Conservation (phyloP, 2,329 filamentous ascomycete species). For the Diaporthe destruens region DNA sequence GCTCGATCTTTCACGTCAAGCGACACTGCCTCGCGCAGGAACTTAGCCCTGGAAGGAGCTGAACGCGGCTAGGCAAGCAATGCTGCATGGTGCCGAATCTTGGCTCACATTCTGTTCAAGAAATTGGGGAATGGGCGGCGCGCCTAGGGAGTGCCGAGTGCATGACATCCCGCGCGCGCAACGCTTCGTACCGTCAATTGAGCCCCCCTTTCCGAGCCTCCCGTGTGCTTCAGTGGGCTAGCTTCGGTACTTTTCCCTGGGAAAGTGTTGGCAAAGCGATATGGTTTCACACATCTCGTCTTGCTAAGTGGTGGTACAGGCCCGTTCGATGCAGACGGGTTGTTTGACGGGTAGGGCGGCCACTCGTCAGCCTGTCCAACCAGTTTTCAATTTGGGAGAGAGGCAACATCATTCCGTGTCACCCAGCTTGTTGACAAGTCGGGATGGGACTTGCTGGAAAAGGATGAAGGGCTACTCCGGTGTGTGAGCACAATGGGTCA, state of each 20-base stretch:
- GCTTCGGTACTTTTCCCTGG: conserved; percentile 30
- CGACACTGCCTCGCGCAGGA: conserved; percentile 15
- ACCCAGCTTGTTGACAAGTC: neutral
- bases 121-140: neutral
- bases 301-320: conserved; percentile 10
- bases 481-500: conserved; percentile 12
- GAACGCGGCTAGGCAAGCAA: neutral
- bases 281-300: conserved; percentile 20
- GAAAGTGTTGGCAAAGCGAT: conserved; percentile 27
- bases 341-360: neutral
- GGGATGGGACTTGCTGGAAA: neutral
- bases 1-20: conserved; percentile 16
- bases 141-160: neutral
- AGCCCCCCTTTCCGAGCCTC: neutral
- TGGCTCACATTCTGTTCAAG: neutral
- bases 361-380: neutral
- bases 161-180: conserved; percentile 15
- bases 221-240: conserved; percentile 4
- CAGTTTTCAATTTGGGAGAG: neutral
- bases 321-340: conserved; percentile 13
- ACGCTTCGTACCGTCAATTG: conserved; percentile 15
- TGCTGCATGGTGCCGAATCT: conserved; percentile 14
- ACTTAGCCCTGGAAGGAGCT: neutral
- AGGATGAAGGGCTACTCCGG: conserved; percentile 18
- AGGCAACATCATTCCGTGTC: conserved; percentile 10